Evolutionary conservation across 306 rosid species (phyloP), one percentile per base, ranked within the genome.

Genomic region (Crotalaria pallida): DNA sequence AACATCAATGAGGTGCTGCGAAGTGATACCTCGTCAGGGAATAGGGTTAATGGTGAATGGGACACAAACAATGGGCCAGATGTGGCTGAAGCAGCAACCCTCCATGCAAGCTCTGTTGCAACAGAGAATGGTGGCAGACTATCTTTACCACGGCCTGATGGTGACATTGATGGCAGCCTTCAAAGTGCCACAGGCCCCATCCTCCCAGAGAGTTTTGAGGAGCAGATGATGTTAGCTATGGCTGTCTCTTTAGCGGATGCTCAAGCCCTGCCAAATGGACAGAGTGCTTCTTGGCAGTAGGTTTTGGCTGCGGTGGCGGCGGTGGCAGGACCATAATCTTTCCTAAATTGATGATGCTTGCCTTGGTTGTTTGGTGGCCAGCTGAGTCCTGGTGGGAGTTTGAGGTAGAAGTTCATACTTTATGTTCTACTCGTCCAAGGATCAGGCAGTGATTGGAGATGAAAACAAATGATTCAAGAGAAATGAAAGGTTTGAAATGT

Each of bases 201-300:
- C 19, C 43, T 94, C 72, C 99, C 99, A 0, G 97, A 84, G 85
- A 91, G 88, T 74, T 95, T 74, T 74, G 99, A 95, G 87, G 99
- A 95, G 78, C 99, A 95, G 86, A 95, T 91, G 91, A 89, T 95
- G 99, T 81, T 95, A 50, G 97, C 97, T 58, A 82, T 91, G 97
- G 99, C 97, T 2, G 92, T 91, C 71, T 95, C 99, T 57, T 79
- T 95, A 72, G 96, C 96, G 0, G 97, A 91, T 83, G 96, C 99
- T 36, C 85, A 75, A 65, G 88, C 86, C 65, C 63, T 83, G 81
- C 38, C 89, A 3, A 79, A 75, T 34, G 97, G 86, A 67, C 87
- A 82, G 10, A 81, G 86, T 65, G 91, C 78, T 78, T 75, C 96
- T 10, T 95, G 97, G 97, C 86, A 84, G 86, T 84, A 89, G 85